Evolutionary conservation across 495 filamentous ascomycete species (phyloP).

Genomic region (Aspergillus coremiiformis): DNA sequence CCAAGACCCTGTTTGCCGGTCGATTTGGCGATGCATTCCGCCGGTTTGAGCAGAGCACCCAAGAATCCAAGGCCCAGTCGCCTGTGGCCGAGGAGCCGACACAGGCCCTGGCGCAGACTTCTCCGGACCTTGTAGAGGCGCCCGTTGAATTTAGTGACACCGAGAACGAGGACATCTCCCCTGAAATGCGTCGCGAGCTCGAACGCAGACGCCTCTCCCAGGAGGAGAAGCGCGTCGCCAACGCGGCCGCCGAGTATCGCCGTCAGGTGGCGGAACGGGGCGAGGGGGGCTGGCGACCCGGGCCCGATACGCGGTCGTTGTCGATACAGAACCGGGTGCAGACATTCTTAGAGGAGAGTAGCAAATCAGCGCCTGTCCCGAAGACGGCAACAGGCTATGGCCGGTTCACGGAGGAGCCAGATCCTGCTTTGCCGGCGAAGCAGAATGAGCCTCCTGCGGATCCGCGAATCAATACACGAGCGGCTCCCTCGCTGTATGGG

Average conservation of each 20-base stretch:
- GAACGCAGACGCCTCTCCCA: slow-evolving; percentile 76
- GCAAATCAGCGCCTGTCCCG: slow-evolving; percentile 47
- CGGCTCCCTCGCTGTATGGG: neutral
- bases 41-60: slow-evolving; percentile 67
- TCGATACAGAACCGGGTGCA: slow-evolving; percentile 89
- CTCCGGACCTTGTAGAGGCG: slow-evolving; percentile 48
- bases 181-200: slow-evolving; percentile 85
- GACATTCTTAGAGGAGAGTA: slow-evolving; percentile 73
- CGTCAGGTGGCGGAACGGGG: slow-evolving; percentile 62
- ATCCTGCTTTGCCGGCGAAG: slow-evolving; percentile 38
- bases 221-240: slow-evolving; percentile 88
- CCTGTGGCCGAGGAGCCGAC: slow-evolving; percentile 35
- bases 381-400: slow-evolving; percentile 88
- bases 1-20: slow-evolving; percentile 79
- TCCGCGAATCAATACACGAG: slow-evolving; percentile 8
- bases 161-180: slow-evolving; percentile 64
- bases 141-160: slow-evolving; percentile 54
- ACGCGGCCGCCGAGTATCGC: slow-evolving; percentile 85
- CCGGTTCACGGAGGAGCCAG: slow-evolving; percentile 55
- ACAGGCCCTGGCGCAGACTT: slow-evolving; percentile 56
- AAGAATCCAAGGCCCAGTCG: slow-evolving; percentile 46
- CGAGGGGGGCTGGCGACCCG: slow-evolving; percentile 45
- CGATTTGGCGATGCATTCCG: slow-evolving; percentile 96
- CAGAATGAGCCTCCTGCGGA: slow-evolving; percentile 15
- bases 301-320: slow-evolving; percentile 47